Evolutionary conservation across 371 early-diverging fungal species (phyloP).

Genomic region (Rhizopus stolonifer): DNA sequence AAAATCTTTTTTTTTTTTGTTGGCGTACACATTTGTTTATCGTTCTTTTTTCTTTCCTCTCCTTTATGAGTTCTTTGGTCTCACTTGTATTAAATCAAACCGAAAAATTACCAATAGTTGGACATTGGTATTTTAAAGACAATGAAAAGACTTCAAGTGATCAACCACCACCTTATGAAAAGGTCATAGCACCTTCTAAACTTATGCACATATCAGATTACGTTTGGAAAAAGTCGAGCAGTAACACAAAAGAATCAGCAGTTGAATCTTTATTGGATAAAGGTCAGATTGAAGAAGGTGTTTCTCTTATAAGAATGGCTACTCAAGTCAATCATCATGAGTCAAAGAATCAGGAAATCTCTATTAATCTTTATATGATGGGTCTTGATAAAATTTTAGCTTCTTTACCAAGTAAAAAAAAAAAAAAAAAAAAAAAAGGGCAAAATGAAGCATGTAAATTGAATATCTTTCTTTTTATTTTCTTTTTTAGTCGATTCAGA

Average conservation of each 20-base stretch:
- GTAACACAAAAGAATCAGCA: conserved; percentile 1
- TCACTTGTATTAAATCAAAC: conserved; percentile 32
- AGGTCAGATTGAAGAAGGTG: conserved; percentile 46
- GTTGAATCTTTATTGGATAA: conserved; percentile 19
- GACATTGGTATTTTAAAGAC: conserved; percentile 19
- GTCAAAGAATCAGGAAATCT: conserved; percentile 35
- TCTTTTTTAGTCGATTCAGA: conserved; percentile 43
- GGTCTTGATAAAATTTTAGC: conserved; percentile 49
- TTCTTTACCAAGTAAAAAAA: conserved; percentile 52
- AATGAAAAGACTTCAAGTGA: conserved; percentile 9
- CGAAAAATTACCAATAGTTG: conserved; percentile 33
- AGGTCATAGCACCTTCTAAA: conserved; percentile 25
- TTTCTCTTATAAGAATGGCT: conserved; percentile 50
- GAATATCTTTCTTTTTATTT: too few relatives aligned
- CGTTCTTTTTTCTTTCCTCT: too few relatives aligned
- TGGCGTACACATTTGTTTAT: too few relatives aligned
- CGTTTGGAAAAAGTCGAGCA: conserved; percentile 27
- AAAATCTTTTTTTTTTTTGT: too few relatives aligned
- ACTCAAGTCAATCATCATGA: conserved; percentile 44
- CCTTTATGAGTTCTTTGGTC: conserved; percentile 26
- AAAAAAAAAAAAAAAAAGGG: neutral
- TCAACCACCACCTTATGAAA: conserved; percentile 44
- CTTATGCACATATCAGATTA: conserved; percentile 28
- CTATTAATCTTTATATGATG: conserved; percentile 56
- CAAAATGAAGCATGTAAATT: too few relatives aligned